Conservation (phyloP, 441 rosid species). For the Croton laevigatus region DNA sequence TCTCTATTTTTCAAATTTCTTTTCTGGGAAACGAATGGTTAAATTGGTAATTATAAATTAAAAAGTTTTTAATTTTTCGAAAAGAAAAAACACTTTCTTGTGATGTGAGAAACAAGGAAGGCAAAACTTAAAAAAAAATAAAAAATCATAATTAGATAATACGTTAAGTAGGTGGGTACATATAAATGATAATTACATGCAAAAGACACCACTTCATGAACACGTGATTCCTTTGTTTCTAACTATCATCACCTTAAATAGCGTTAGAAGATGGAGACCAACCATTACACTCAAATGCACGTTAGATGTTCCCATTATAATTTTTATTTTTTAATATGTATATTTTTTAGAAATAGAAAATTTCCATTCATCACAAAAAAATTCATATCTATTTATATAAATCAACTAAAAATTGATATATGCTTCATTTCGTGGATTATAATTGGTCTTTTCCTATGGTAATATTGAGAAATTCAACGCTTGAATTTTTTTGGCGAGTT, state of each 20-base stretch:
- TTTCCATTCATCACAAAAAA: too few relatives aligned
- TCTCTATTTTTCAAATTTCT: background rate
- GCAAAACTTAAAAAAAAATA: background rate
- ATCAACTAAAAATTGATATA: too few relatives aligned
- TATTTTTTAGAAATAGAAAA: too few relatives aligned
- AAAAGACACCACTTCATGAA: constrained; percentile 12
- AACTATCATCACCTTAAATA: constrained; percentile 18
- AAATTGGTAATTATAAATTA: too few relatives aligned
- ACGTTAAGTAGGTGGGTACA: constrained; percentile 22
- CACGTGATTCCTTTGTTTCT: constrained; percentile 32
- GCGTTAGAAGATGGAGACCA: constrained; percentile 13
- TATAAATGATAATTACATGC: constrained; percentile 19
- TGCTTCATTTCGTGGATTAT: too few relatives aligned
- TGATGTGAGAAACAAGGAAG: constrained; percentile 17
- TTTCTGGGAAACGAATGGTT: too few relatives aligned
- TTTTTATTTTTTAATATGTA: too few relatives aligned
- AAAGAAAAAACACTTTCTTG: constrained; percentile 7
- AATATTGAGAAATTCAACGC: too few relatives aligned
- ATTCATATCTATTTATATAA: too few relatives aligned
- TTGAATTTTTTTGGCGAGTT: too few relatives aligned
- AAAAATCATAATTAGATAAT: constrained; percentile 12
- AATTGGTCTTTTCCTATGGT: too few relatives aligned
- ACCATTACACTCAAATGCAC: constrained; percentile 10
- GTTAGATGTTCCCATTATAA: background rate
- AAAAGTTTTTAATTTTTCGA: too few relatives aligned